Evolutionary conservation across 768 basidiomycete species (phyloP), one percentile per base, ranked within the genome.

Genomic region (Cantharellus cinnabarinus): DNA sequence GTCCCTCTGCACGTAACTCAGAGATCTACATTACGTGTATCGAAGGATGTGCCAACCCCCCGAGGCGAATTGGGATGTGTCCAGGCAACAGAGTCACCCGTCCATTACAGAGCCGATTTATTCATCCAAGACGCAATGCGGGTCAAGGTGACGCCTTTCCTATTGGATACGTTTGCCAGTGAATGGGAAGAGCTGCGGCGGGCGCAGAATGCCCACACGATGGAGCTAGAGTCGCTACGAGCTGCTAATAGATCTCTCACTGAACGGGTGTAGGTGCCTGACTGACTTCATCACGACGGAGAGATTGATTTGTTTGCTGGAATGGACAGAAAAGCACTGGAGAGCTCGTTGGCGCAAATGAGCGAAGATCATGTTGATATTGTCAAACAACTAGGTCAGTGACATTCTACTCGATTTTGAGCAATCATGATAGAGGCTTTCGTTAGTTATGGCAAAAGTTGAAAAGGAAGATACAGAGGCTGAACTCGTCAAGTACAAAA

Each of bases 401-500:
- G 3, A 29, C 42, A n/a, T 54, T 42, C 58, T 15, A 41, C 35
- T 48, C 14, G 14, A n/a, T 35, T 35, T 10, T 10, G 52, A 54
- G 7, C 52, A 14, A 35, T 55, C 10, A 51, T 41, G 15, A 50
- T 62, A 89, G 87, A 89, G 10, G 10, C 44, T 93, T 64, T 84
- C 94, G 67, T 78, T 98, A 2, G 95, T 98, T 2, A 88, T 82
- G 73, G 77, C 83, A 60, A 80, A 91, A 57, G 71, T 98, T 44
- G 81, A 83, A 61, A 87, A 88, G 64, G 94, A 99, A 68, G 91
- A 97, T 68, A 75, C 94, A 61, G 95, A 98, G 69, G 78, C 81
- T 60, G 89, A 98, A 68, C 78, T 99, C 15, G 93, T 99, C 42
- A 81, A 85, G 48, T 97, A 95, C 72, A 95, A 95, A 71, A 73